Conservation (phyloP, 805 yeast species). For the Kurtzmaniella fragi region DNA sequence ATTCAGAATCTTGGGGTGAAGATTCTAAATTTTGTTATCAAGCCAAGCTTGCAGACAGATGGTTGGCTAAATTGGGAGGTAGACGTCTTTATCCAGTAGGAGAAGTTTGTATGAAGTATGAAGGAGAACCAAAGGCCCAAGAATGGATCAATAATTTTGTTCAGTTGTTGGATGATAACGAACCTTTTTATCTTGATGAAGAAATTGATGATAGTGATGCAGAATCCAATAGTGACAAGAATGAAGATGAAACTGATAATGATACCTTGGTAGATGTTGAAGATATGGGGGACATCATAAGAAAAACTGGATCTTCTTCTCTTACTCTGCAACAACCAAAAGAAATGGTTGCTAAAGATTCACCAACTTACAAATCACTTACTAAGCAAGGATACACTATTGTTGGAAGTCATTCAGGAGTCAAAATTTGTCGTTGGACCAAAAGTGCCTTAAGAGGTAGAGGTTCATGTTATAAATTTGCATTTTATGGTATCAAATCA, state of each 20-base stretch:
- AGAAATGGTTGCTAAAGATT: constrained; percentile 84
- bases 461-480: constrained; percentile 90
- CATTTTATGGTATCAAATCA: constrained; percentile 84
- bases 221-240: constrained; percentile 15
- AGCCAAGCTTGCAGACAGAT: constrained; percentile 67
- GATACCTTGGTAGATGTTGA: constrained; percentile 73
- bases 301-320: constrained; percentile 17
- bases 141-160: constrained; percentile 66
- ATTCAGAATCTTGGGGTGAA: constrained; percentile 72
- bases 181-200: constrained; percentile 57
- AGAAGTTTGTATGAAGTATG: constrained; percentile 71
- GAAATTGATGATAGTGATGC: constrained; percentile 51
- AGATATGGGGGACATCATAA: constrained; percentile 70
- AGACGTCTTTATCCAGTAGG: constrained; percentile 82
- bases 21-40: constrained; percentile 77
- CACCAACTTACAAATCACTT: constrained; percentile 82
- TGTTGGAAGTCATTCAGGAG: constrained; percentile 94
- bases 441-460: constrained; percentile 90
- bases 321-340: constrained; percentile 31
- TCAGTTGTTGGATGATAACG: constrained; percentile 62
- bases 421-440: constrained; percentile 94
- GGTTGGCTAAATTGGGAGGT: constrained; percentile 80
- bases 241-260: constrained; percentile 31
- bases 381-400: constrained; percentile 93
- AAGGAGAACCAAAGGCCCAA: constrained; percentile 51